Percentiles rank a stretch among this genome's conserved stretches.
Evolutionary conservation across 371 early-diverging fungal species (phyloP).

Genomic region (Rhizopus arrhizus): DNA sequence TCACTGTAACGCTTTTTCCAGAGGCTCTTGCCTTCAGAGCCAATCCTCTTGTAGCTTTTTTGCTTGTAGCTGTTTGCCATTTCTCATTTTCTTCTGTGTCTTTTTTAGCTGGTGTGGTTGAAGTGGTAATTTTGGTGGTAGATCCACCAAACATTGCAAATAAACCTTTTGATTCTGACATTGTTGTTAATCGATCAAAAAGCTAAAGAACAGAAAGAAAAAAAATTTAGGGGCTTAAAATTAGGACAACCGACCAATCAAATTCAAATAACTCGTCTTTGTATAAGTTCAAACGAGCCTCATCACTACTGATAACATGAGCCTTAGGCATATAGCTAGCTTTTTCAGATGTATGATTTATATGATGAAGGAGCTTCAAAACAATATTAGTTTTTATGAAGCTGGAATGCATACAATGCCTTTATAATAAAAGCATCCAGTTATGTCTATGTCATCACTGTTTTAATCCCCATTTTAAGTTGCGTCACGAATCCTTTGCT

Average conservation of each 20-base stretch:
- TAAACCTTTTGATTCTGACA: constrained; percentile 31
- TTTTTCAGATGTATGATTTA: no score
- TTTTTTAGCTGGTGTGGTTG: constrained; percentile 9
- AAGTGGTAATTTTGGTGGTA: background rate
- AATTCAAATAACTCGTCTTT: background rate
- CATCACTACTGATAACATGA: no score
- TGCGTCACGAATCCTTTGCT: background rate
- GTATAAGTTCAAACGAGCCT: no score
- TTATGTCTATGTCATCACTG: constrained; percentile 1
- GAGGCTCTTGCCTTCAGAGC: constrained; percentile 27
- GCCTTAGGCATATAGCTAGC: no score
- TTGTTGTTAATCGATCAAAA: constrained; percentile 3
- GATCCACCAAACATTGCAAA: constrained; percentile 42
- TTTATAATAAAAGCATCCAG: no score
- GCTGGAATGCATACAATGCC: no score
- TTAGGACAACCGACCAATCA: background rate
- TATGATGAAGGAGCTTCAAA: no score
- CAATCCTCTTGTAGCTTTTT: constrained; percentile 20
- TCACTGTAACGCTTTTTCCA: constrained; percentile 31
- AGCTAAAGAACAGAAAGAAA: constrained; percentile 2
- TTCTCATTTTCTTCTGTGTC: constrained; percentile 27
- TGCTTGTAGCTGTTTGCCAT: constrained; percentile 24
- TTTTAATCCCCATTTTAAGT: background rate
- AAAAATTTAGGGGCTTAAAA: constrained; percentile 1
- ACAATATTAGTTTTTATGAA: no score